Evolutionary conservation across 495 filamentous ascomycete species (phyloP).

Genomic region (Penicillium pancosmium): DNA sequence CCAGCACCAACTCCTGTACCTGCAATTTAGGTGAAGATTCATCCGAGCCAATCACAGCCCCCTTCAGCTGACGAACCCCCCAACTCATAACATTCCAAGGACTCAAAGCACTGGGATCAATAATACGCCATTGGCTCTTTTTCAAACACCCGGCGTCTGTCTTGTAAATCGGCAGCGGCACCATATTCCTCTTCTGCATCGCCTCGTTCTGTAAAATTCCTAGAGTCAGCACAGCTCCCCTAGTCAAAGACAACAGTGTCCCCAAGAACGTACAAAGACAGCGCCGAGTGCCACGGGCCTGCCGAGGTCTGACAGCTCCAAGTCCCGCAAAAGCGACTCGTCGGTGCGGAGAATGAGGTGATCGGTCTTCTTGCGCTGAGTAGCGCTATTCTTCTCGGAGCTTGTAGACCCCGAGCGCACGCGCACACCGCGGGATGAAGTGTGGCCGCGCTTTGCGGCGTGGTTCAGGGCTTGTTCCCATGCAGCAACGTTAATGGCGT

Average conservation of each 20-base stretch:
- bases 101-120: slow-evolving; percentile 49
- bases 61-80: slow-evolving; percentile 71
- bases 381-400: slow-evolving; percentile 5
- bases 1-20: slow-evolving; percentile 51
- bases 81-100: slow-evolving; percentile 72
- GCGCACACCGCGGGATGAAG: slow-evolving; percentile 48
- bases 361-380: slow-evolving; percentile 34
- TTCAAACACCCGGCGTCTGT: slow-evolving; percentile 59
- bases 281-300: slow-evolving; percentile 78
- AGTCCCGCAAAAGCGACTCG: slow-evolving; percentile 65
- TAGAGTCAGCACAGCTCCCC: not conserved
- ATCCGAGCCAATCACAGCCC: slow-evolving; percentile 53
- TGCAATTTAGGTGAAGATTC: slow-evolving; percentile 36
- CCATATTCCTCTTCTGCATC: slow-evolving; percentile 63
- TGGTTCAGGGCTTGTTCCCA: slow-evolving; percentile 76
- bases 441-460: slow-evolving; percentile 67
- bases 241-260: not conserved
- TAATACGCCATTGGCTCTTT: slow-evolving; percentile 56
- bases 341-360: slow-evolving; percentile 67
- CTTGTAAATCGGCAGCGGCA: slow-evolving; percentile 63
- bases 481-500: slow-evolving; percentile 77
- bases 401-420: slow-evolving; percentile 23
- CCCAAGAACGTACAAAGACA: slow-evolving; percentile 60
- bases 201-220: slow-evolving; percentile 60
- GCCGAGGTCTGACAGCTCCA: slow-evolving; percentile 80